Base-by-base conservation (phyloP, 2,329 filamentous ascomycete genomes). In the Biscogniauxia mediterranea region DNA sequence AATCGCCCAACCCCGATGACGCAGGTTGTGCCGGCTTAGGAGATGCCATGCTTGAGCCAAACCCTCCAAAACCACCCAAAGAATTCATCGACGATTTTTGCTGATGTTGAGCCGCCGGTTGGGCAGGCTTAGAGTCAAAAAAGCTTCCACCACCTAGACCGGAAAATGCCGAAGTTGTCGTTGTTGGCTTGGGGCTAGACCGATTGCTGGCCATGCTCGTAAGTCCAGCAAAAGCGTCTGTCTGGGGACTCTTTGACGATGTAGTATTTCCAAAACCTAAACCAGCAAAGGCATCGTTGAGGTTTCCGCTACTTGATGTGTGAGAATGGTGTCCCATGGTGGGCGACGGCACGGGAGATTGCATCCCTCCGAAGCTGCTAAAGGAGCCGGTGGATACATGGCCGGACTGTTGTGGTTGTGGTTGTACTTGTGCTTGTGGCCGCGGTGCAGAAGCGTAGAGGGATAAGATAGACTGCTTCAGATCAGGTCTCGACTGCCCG, bases 391-490 rank as follows among this genome's bases (percentile, higher is more conserved):
- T 83, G 13, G 84, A 82, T 42, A 81, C 80, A 73, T 90, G 88
- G 28, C 82, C 78, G 52, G 78, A 75, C 60, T 82, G 80, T 57
- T 77, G 80, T 21, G 82, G 77, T 9, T 75, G 77, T 59, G 86
- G 81, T 68, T 91, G 89, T 19, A 82, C 77, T 9, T 75, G 77
- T 59, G 86, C 81, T 68, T 91, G 89, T n/a, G 91, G 87, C 72
- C 92, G 90, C 1, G 93, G 90, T 5, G 87, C 86, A 7, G 92
- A 90, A 11, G 93, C 92, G 74, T 99, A 99, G 17, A 99, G 84
- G 7, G 95, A 99, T 55, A 99, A 79, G 63, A 99, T 99, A 2
- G 94, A 98, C 76, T 97, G 94, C 78, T 99, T 99, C 62, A 99
- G 81, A 73, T 99, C 95, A 2, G 94, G 93, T 64, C 95, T 85